Percentiles rank a stretch among this genome's conserved stretches.
phyloP scores from a whole-genome alignment of 139 green algal species.

The Coelastrella sp. region DNA sequence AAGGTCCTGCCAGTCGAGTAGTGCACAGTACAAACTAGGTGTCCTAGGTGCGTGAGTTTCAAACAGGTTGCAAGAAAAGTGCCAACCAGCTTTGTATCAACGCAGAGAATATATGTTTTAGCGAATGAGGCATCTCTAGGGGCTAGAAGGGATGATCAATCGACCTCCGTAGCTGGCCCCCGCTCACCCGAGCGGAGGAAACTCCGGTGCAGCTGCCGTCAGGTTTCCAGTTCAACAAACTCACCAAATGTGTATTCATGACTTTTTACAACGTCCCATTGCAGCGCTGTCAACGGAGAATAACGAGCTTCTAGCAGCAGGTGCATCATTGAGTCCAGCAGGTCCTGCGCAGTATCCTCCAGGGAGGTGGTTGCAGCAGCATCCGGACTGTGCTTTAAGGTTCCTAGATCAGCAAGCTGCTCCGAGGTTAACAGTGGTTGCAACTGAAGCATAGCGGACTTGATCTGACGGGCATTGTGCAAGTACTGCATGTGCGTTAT shows the following conservation, averaged over 20 bases:
- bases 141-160: no score
- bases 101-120: no score
- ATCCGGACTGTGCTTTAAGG: background rate
- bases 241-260: slow-evolving; percentile 34
- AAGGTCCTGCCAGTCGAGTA: no score
- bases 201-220: no score
- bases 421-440: background rate
- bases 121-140: no score
- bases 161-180: no score
- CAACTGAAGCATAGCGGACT: background rate
- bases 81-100: no score
- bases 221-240: background rate
- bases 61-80: no score
- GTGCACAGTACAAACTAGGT: no score
- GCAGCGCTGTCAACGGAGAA: background rate
- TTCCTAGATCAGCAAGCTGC: background rate
- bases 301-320: slow-evolving; percentile 29
- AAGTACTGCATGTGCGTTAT: slow-evolving; percentile 27
- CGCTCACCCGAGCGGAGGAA: no score
- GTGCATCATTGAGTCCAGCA: background rate
- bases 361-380: background rate
- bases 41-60: no score
- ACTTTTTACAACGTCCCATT: background rate
- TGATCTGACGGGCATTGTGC: background rate
- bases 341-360: background rate